Base-by-base conservation (phyloP, 2,329 filamentous ascomycete genomes). In the Botrytis medusae region DNA sequence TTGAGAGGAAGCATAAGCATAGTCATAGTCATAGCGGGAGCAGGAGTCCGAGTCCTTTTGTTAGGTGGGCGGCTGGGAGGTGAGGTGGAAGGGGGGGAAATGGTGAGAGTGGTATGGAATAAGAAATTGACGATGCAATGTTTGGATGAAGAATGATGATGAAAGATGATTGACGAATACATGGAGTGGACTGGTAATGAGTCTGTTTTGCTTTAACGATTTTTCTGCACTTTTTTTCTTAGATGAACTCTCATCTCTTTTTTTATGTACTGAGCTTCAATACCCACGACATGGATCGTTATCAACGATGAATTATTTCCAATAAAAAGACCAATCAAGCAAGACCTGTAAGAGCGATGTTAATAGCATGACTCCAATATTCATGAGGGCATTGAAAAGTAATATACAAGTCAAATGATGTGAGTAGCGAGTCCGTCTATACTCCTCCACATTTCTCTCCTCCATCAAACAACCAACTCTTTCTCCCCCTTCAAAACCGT, bases 401-500 rank as follows among this genome's bases (percentile, higher is more conserved):
- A 20, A 29, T 54, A 67, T 29, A 65, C 48, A 40, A 40, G 20
- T 54, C 10, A n/a, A 42, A 68, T 22, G 29, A 57, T 57, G 40
- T 57, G 65, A 68, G 65, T 68, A 57, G 48, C 34, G 65, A 68
- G 12, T 25, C 18, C 5, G 48, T 25, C 64, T 42, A 51, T 64
- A 29, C 32, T 48, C 37, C 37, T 20, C 5, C 29, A 25, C 6
- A 25, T 34, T 40, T 20, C 37, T 22, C n/a, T 32, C n/a, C 6
- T 8, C 7, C n/a, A 22, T 59, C 29, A 72, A 67, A 72, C 22
- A 48, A 72, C 12, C 34, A 42, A 40, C 34, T 72, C 70, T 20
- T n/a, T n/a, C n/a, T 48, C 62, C 6, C 48, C 29, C 48, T 32
- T 69, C 77, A 75, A 77, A 51, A 65, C 77, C 68, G 73, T 63